Evolutionary conservation across 1,284 basidiomycete species (phyloP).

Genomic region (Leucoagaricus sp.): DNA sequence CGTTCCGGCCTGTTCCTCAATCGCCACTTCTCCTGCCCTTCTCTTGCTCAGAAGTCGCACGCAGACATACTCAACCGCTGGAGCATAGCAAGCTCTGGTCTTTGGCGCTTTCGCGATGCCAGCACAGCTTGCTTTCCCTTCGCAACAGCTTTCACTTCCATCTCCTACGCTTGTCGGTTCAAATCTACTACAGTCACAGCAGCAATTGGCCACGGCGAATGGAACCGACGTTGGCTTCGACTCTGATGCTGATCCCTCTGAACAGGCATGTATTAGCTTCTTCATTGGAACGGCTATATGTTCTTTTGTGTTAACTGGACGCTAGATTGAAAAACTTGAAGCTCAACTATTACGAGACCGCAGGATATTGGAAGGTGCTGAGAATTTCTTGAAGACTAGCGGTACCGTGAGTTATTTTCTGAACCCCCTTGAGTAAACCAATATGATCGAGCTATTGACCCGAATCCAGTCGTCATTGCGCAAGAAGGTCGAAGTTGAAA

Average conservation of each 20-base stretch:
- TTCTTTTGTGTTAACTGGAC: neutral
- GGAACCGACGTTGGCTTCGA: neutral
- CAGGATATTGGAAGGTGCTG: slow-evolving; percentile 84
- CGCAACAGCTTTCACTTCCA: slow-evolving; percentile 1
- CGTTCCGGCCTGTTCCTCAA: no score
- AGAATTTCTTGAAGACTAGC: slow-evolving; percentile 70
- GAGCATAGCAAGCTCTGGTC: neutral
- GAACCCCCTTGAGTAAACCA: neutral
- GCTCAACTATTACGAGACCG: slow-evolving; percentile 70
- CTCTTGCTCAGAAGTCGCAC: no score
- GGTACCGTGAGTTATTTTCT: neutral
- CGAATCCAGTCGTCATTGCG: slow-evolving; percentile 64
- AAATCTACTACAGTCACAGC: slow-evolving; percentile 1
- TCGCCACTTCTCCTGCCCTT: no score
- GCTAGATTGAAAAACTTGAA: slow-evolving; percentile 68
- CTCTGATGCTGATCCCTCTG: neutral
- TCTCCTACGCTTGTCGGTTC: slow-evolving; percentile 2
- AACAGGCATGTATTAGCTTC: no score
- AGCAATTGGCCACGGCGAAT: no score
- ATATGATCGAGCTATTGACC: no score
- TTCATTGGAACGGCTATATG: neutral
- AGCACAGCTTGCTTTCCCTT: slow-evolving; percentile 10
- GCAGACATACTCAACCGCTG: neutral
- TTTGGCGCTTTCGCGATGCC: neutral
- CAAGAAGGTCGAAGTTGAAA: slow-evolving; percentile 73